Evolutionary conservation across 768 basidiomycete species (phyloP).

Genomic region (Boletus reticulatus): DNA sequence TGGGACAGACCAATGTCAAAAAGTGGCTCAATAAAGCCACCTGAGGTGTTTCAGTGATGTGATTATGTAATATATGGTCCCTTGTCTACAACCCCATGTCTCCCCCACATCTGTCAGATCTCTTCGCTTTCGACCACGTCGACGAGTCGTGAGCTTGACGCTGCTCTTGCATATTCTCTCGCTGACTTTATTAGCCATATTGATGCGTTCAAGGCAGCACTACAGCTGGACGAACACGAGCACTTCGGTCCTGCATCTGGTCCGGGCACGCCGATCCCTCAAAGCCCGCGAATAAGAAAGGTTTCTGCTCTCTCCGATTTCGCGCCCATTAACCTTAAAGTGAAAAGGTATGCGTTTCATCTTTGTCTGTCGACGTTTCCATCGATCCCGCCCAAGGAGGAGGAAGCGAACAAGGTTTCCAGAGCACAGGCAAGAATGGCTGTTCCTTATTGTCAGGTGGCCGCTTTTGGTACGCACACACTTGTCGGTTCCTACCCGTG

Average conservation of each 20-base stretch:
- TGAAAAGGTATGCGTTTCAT: conserved; percentile 55
- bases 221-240: conserved; percentile 55
- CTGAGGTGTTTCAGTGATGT: not conserved
- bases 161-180: not conserved
- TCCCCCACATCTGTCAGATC: conserved; percentile 6
- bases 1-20: conserved; percentile 67
- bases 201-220: conserved; percentile 72
- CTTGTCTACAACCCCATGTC: conserved; percentile 14
- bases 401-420: conserved; percentile 32
- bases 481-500: not conserved
- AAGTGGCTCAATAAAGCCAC: conserved; percentile 71
- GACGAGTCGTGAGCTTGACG: conserved; percentile 62
- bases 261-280: conserved; percentile 22
- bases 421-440: conserved; percentile 62
- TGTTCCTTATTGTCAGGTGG: conserved; percentile 81
- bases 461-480: conserved; percentile 65
- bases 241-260: conserved; percentile 20
- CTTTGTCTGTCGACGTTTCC: not conserved
- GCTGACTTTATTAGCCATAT: conserved; percentile 49
- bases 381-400: conserved; percentile 29
- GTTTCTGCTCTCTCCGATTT: conserved; percentile 85
- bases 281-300: conserved; percentile 62
- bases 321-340: conserved; percentile 84
- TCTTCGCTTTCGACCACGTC: conserved; percentile 56
- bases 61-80: conserved; percentile 22